Conservation (phyloP, 2,329 filamentous ascomycete genomes). For the Neonectria coccinea region DNA sequence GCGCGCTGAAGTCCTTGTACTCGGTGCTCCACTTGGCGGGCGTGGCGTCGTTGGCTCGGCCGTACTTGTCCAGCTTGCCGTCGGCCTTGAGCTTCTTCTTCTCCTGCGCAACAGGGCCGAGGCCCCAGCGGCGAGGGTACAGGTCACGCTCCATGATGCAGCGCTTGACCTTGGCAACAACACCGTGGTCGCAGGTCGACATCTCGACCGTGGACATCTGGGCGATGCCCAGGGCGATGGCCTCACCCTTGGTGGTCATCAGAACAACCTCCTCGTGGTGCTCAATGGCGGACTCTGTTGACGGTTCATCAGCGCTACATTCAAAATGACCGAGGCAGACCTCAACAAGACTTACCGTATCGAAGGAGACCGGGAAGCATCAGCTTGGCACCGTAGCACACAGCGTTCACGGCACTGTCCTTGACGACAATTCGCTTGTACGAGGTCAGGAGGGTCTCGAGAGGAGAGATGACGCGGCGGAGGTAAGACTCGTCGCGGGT, state of each 20-base stretch:
- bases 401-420: constrained; percentile 84
- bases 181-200: constrained; percentile 95
- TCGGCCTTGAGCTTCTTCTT: constrained; percentile 99
- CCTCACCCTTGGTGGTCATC: constrained; percentile 99
- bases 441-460: constrained; percentile 89
- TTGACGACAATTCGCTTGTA: constrained; percentile 99
- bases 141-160: constrained; percentile 99
- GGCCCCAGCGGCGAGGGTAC: constrained; percentile 96
- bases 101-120: constrained; percentile 91
- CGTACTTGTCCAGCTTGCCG: constrained; percentile 98
- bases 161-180: constrained; percentile 98
- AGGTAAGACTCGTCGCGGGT: constrained; percentile 94
- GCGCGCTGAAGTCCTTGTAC: constrained; percentile 89
- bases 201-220: constrained; percentile 99
- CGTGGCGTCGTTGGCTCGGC: constrained; percentile 90
- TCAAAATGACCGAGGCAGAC: not conserved
- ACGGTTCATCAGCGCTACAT: constrained; percentile 43
- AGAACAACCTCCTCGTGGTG: constrained; percentile 96
- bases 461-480: constrained; percentile 88
- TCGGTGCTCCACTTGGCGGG: constrained; percentile 91
- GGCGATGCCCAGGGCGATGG: constrained; percentile 94
- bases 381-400: constrained; percentile 98
- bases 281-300: constrained; percentile 85
- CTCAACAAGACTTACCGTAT: constrained; percentile 72
- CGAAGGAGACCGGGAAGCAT: constrained; percentile 97